Percentiles rank a stretch among this genome's conserved stretches.
Evolutionary conservation across 148 eudicot species (phyloP).

Genomic region (Pouteria glomerata): DNA sequence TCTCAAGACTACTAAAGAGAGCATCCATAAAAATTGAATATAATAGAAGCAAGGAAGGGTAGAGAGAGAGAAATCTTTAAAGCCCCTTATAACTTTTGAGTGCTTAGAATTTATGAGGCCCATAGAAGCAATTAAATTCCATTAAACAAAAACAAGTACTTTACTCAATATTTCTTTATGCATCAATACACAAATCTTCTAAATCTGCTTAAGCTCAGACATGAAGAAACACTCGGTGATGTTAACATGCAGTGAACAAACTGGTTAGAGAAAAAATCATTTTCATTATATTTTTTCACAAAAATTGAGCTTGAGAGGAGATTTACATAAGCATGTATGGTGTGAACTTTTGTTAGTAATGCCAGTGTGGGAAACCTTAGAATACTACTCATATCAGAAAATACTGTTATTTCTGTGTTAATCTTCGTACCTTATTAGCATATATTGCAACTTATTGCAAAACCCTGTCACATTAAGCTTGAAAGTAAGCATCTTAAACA

Average conservation of each 20-base stretch:
- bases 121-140: neutral
- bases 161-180: neutral
- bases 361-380: neutral
- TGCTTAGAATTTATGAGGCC: neutral
- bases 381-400: neutral
- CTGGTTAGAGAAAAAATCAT: neutral
- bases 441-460: neutral
- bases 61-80: neutral
- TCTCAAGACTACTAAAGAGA: neutral
- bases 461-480: no score
- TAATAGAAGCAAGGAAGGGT: neutral
- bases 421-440: neutral
- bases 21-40: neutral
- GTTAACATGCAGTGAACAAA: neutral
- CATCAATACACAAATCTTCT: neutral
- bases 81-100: neutral
- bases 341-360: no score
- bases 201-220: neutral
- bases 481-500: no score
- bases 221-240: slow-evolving; percentile 3
- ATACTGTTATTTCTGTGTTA: neutral
- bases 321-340: slow-evolving; percentile 78
- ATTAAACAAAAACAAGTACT: neutral
- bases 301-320: slow-evolving; percentile 81
- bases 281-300: slow-evolving; percentile 63